phyloP scores from a whole-genome alignment of 129 eudicot genomes.

The Chrysanthemum seticuspe region DNA sequence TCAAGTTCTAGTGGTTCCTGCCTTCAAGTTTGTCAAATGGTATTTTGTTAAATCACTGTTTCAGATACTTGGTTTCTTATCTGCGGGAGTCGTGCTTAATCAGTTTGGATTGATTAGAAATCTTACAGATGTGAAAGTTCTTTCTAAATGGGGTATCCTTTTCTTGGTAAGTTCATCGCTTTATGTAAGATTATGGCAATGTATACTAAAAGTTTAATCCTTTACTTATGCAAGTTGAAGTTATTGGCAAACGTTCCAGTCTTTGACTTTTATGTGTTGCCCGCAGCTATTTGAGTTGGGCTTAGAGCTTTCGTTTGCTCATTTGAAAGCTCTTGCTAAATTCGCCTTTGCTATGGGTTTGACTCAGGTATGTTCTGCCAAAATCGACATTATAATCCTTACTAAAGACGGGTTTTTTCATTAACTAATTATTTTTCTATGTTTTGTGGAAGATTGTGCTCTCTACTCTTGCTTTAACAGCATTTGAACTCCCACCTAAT shows the following conservation, averaged over 20 bases:
- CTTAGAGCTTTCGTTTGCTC: conserved; percentile 91
- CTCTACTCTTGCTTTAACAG: conserved; percentile 91
- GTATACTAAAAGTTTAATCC: too few species aligned
- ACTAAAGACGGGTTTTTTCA: neutral
- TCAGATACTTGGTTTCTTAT: too few species aligned
- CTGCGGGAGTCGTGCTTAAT: too few species aligned
- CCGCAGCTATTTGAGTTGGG: conserved; percentile 99
- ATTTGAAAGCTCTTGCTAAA: conserved; percentile 93
- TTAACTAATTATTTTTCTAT: conserved; percentile 19
- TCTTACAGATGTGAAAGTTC: too few species aligned
- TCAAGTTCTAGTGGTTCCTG: too few species aligned
- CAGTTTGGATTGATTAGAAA: too few species aligned
- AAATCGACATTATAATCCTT: neutral
- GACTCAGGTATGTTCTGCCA: conserved; percentile 56
- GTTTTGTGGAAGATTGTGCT: conserved; percentile 68
- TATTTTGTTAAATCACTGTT: too few species aligned
- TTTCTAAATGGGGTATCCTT: too few species aligned
- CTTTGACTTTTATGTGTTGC: conserved; percentile 21
- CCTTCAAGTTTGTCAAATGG: too few species aligned
- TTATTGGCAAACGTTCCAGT: neutral
- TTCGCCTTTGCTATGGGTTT: conserved; percentile 96
- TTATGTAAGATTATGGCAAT: too few species aligned
- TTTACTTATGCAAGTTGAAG: neutral
- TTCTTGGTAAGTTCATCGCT: too few species aligned
- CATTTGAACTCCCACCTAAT: conserved; percentile 99